phyloP scores from a whole-genome alignment of 164 flowering plant genomes.

The Stephania yunnanensis region DNA sequence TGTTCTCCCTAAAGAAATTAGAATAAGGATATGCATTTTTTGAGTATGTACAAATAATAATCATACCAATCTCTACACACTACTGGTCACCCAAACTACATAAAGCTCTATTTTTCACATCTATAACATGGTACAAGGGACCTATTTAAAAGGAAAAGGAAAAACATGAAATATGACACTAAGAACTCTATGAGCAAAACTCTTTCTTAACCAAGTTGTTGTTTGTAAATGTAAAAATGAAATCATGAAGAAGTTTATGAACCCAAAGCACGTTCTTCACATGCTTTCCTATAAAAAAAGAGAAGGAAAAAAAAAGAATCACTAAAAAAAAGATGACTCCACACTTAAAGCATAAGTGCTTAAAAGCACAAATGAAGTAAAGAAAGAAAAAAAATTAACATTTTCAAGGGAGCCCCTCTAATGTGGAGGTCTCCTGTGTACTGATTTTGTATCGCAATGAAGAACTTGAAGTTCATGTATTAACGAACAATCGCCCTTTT shows the following conservation, averaged over 20 bases:
- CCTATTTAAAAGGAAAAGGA: too few species aligned
- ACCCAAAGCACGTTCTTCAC: background rate
- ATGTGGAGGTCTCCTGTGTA: too few species aligned
- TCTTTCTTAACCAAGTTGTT: background rate
- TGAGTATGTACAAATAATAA: background rate
- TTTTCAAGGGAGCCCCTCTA: background rate
- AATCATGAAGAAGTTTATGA: background rate
- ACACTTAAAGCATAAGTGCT: background rate
- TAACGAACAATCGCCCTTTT: background rate
- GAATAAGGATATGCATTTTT: too few species aligned
- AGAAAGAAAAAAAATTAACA: background rate
- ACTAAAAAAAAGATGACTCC: background rate
- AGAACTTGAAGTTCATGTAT: background rate
- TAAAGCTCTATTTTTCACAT: too few species aligned
- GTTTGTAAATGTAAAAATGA: background rate
- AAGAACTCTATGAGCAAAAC: background rate
- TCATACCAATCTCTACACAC: too few species aligned
- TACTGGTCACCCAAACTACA: too few species aligned
- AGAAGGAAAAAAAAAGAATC: background rate
- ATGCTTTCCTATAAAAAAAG: background rate
- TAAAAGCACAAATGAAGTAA: background rate
- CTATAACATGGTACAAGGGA: too few species aligned
- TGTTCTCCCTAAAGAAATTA: too few species aligned
- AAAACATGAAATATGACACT: background rate
- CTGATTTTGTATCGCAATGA: background rate